Base-by-base conservation (phyloP, 805 yeast species). In the Brettanomyces sp. region DNA sequence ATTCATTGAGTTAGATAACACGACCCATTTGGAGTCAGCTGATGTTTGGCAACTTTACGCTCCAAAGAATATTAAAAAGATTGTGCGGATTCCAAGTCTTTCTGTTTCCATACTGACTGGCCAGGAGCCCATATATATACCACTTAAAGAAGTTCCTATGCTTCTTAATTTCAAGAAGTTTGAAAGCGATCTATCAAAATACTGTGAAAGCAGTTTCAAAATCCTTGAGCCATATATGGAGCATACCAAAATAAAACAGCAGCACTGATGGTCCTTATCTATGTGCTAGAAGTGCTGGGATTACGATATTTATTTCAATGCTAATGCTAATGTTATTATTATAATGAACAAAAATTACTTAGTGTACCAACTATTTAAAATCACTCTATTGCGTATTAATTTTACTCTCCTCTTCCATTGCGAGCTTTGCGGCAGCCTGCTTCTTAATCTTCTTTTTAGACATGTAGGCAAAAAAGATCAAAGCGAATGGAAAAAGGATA, bases 401-500 rank as follows among this genome's bases (percentile, higher is more conserved):
- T 40, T 40, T 28, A 14, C 25, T 14, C 36, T 38, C 14, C 18
- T 38, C 9, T 7, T 34, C 34, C n/a, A 32, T 39, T 3, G 30
- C 43, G n/a, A 34, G 35, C 21, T 36, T 25, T 12, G 44, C 51
- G 38, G 43, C 38, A 32, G 47, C 47, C n/a, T 45, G 44, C 11
- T 47, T 42, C 33, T 46, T 36, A 3, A 50, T 39, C 30, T 46
- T 47, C 43, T 45, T 50, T 41, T 53, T 55, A 28, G 41, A 43
- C 21, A 18, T 36, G 11, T 21, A 33, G 3, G 50, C 48, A 39
- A 50, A 53, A 41, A 51, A 47, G 40, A 60, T 62, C 45, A 79
- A 55, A 23, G 72, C 67, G 14, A 76, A 50, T 5, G 83, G 79
- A 46, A 75, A 54, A 9, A 56, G 23, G 2, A 48, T n/a, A 22